phyloP scores from a whole-genome alignment of 1,139 yeast species.

The Zygoascus meyerae region DNA sequence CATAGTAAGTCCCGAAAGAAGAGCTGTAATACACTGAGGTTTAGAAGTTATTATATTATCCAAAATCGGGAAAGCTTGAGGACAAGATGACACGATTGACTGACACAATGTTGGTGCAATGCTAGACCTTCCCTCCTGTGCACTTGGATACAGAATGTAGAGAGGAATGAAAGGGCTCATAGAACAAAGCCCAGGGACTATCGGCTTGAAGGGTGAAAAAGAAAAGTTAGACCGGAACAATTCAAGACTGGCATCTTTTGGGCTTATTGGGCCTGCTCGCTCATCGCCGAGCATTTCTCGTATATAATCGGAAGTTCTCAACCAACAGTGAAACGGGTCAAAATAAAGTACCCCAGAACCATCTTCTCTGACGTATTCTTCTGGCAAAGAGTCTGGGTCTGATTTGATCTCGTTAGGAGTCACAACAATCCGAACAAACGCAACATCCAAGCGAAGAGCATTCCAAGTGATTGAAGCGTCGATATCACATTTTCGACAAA shows the following conservation, averaged over 20 bases:
- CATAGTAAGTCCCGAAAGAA: neutral
- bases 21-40: neutral
- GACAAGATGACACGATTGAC: neutral
- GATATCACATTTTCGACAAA: neutral
- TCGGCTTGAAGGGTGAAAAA: too few relatives aligned
- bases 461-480: constrained; percentile 2
- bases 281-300: constrained; percentile 1
- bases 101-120: neutral
- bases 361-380: neutral
- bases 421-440: constrained; percentile 4
- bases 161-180: too few relatives aligned
- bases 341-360: constrained; percentile 6
- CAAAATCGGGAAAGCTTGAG: constrained; percentile 7
- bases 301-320: constrained; percentile 5
- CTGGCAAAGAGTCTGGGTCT: neutral
- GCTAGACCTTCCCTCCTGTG: neutral
- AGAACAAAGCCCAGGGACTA: too few relatives aligned
- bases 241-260: neutral
- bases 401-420: neutral
- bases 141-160: neutral
- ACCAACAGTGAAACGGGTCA: neutral
- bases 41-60: neutral
- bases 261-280: neutral
- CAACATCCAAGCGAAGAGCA: neutral
- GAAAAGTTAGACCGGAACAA: too few relatives aligned